Percentiles rank a stretch among this genome's conserved stretches.
Evolutionary conservation across 1,284 basidiomycete species (phyloP).

Genomic region (Tylopilus orsonianus): DNA sequence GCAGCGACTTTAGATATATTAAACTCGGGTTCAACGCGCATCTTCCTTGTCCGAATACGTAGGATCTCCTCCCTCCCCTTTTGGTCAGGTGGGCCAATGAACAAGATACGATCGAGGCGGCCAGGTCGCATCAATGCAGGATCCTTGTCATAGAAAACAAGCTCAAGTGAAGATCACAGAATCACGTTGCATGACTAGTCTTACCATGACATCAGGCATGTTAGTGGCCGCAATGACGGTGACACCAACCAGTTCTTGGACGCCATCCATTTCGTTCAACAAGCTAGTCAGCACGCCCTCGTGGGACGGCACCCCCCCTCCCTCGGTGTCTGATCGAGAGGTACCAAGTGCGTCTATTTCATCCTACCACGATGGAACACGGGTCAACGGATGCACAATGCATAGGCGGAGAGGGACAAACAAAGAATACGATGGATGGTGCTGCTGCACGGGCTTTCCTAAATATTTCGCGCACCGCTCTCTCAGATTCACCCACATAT

Average conservation of each 20-base stretch:
- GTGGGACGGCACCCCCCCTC: conserved; percentile 52
- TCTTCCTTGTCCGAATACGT: conserved; percentile 70
- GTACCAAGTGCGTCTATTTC: conserved; percentile 95
- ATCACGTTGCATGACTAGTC: conserved; percentile 26
- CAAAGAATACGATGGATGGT: conserved; percentile 96
- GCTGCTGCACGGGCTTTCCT: conserved; percentile 91
- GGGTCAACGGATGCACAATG: neutral
- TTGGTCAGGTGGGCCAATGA: conserved; percentile 89
- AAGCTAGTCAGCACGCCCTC: conserved; percentile 92
- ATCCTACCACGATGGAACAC: conserved; percentile 56
- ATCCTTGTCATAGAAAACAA: conserved; percentile 55
- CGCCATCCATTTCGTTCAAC: conserved; percentile 98
- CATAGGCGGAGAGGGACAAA: conserved; percentile 40
- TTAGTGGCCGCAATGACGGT: conserved; percentile 97
- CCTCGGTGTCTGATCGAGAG: conserved; percentile 66
- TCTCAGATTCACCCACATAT: conserved; percentile 96
- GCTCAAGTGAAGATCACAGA: conserved; percentile 1
- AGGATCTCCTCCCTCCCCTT: conserved; percentile 84
- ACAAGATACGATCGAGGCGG: conserved; percentile 91
- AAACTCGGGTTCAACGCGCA: conserved; percentile 77
- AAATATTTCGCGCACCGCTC: conserved; percentile 93
- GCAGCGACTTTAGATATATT: conserved; percentile 71
- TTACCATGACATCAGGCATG: conserved; percentile 87
- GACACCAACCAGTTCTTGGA: conserved; percentile 90
- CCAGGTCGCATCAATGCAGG: conserved; percentile 94